A percentile compares a stretch with the other conserved stretches of the same genome.
Conservation (phyloP, 1,284 basidiomycete species). For the Papiliotrema terrestris region DNA sequence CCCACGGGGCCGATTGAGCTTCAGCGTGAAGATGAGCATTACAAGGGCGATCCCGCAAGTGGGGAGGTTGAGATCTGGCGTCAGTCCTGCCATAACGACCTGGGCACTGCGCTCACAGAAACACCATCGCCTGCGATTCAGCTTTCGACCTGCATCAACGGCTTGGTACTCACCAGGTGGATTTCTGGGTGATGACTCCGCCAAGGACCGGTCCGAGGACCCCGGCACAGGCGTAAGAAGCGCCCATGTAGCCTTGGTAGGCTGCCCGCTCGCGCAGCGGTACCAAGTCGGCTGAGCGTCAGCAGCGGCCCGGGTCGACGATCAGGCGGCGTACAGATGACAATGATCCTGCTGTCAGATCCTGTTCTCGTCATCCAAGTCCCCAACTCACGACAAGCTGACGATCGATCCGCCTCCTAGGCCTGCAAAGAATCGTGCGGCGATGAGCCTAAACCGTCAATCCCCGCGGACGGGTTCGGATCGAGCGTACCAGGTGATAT, state of each 20-base stretch:
- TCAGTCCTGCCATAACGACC: neutral
- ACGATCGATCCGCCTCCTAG: conserved; percentile 42
- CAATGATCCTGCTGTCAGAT: conserved; percentile 11
- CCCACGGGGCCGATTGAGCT: conserved; percentile 28
- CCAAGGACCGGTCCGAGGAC: conserved; percentile 48
- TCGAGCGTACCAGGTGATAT: conserved; percentile 22
- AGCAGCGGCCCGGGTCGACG: neutral
- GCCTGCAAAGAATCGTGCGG: conserved; percentile 36
- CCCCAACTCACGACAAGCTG: conserved; percentile 19
- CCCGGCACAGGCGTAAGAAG: conserved; percentile 40
- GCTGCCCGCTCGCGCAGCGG: conserved; percentile 39
- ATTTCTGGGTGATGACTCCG: conserved; percentile 36
- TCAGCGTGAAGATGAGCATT: conserved; percentile 54
- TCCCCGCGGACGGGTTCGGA: neutral
- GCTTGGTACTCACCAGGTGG: conserved; percentile 18
- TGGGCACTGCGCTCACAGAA: conserved; percentile 18
- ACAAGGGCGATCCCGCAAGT: conserved; percentile 60
- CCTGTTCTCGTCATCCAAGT: neutral
- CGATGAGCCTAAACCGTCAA: conserved; percentile 24
- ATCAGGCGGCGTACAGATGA: conserved; percentile 7
- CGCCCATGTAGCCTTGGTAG: conserved; percentile 40
- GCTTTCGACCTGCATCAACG: neutral
- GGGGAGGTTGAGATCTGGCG: conserved; percentile 18
- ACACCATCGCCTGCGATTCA: conserved; percentile 25
- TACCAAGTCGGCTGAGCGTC: conserved; percentile 30